Conservation (phyloP, 1,284 basidiomycete genomes). For the Heliocybe sulcata region DNA sequence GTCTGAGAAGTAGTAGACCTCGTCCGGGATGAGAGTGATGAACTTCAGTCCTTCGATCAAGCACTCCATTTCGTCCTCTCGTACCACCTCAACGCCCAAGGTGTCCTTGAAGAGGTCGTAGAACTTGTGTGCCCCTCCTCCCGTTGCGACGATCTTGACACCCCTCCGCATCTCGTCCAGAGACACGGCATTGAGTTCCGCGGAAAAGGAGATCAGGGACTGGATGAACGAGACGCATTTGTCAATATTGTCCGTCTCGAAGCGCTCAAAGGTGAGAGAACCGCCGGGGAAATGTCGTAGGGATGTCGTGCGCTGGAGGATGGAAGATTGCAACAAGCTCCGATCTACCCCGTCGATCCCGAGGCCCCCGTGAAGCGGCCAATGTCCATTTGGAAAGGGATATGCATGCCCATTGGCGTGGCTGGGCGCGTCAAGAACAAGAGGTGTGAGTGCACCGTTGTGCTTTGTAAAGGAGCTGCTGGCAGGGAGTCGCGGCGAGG, state of each 20-base stretch:
- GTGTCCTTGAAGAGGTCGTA: constrained; percentile 76
- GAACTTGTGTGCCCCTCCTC: constrained; percentile 95
- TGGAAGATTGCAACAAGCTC: constrained; percentile 22
- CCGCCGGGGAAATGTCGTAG: constrained; percentile 90
- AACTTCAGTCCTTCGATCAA: constrained; percentile 97
- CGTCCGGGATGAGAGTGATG: constrained; percentile 93
- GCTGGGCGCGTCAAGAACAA: constrained; percentile 51
- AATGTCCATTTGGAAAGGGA: constrained; percentile 32
- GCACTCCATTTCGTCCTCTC: constrained; percentile 99
- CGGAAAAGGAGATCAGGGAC: constrained; percentile 82
- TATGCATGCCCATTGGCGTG: constrained; percentile 25
- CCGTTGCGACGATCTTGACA: constrained; percentile 98
- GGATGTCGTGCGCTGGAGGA: constrained; percentile 60
- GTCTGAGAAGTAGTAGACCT: constrained; percentile 99
- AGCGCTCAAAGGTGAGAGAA: constrained; percentile 95
- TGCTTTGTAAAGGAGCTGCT: constrained; percentile 31
- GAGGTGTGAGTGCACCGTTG: constrained; percentile 80
- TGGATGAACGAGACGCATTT: constrained; percentile 87
- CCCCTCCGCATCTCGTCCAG: constrained; percentile 88
- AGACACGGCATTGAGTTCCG: constrained; percentile 82
- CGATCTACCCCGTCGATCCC: not conserved
- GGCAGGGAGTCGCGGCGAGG: constrained; percentile 27
- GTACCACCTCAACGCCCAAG: constrained; percentile 78
- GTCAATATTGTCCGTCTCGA: constrained; percentile 88
- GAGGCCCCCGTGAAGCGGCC: not conserved